Conservation (phyloP, 176 grass and related monocot species). For the Carex cristatella region DNA sequence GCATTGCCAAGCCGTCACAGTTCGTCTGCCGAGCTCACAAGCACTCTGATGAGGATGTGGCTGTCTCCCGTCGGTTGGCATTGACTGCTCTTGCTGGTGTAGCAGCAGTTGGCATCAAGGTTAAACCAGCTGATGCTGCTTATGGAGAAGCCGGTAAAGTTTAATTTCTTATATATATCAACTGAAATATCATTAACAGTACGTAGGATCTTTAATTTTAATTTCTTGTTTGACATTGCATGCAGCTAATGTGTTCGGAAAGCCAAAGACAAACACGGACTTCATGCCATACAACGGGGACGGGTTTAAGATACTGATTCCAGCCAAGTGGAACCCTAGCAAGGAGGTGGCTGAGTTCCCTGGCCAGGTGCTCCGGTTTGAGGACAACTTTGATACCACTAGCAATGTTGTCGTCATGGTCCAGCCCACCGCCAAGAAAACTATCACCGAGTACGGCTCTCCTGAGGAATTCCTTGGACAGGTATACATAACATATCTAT, state of each 20-base stretch:
- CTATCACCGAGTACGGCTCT: slow-evolving; percentile 76
- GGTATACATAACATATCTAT: slow-evolving; percentile 12
- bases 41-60: slow-evolving; percentile 23
- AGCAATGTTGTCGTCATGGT: slow-evolving; percentile 81
- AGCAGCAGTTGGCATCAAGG: slow-evolving; percentile 47
- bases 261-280: slow-evolving; percentile 72
- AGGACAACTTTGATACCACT: slow-evolving; percentile 95
- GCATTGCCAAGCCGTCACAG: slow-evolving; percentile 23
- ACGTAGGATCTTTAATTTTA: too few relatives aligned
- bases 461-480: slow-evolving; percentile 72
- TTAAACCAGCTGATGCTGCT: slow-evolving; percentile 64
- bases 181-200: not conserved
- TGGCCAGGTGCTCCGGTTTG: slow-evolving; percentile 81
- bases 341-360: slow-evolving; percentile 80
- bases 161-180: not conserved
- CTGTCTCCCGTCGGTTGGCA: slow-evolving; percentile 49
- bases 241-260: slow-evolving; percentile 78
- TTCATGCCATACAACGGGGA: slow-evolving; percentile 64
- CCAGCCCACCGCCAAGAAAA: slow-evolving; percentile 60
- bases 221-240: not conserved
- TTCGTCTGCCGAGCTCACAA: slow-evolving; percentile 72
- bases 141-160: slow-evolving; percentile 80
- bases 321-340: slow-evolving; percentile 94
- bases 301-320: slow-evolving; percentile 78
- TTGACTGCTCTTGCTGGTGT: slow-evolving; percentile 64